Evolutionary conservation across 129 eudicot species (phyloP).

Genomic region (Silybum marianum): DNA sequence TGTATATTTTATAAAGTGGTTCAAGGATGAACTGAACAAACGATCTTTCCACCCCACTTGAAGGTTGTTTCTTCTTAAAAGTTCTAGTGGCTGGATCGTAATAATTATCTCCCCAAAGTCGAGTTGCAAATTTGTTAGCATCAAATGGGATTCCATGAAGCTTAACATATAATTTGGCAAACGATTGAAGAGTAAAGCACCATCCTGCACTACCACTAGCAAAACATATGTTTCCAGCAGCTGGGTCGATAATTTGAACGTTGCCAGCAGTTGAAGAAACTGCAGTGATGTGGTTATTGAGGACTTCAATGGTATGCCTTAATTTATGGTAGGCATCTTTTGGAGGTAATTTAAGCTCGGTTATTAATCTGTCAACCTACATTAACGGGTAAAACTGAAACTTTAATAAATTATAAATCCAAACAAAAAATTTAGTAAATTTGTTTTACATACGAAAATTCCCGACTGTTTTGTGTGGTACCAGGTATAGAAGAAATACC

Average conservation of each 20-base stretch:
- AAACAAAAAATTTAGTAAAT: not conserved
- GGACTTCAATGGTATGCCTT: conserved; percentile 85
- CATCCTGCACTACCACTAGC: conserved; percentile 99
- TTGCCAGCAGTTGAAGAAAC: conserved; percentile 93
- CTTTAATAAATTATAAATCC: conserved; percentile 7
- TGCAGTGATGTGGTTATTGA: conserved; percentile 85
- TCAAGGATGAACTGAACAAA: conserved; percentile 94
- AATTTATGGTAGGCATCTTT: conserved; percentile 93
- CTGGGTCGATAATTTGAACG: conserved; percentile 80
- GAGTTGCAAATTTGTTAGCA: conserved; percentile 79
- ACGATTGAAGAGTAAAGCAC: conserved; percentile 94
- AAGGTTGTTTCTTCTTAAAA: conserved; percentile 75
- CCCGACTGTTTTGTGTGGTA: not conserved
- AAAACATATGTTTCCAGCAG: conserved; percentile 87
- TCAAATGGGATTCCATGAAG: conserved; percentile 93
- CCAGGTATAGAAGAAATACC: conserved; percentile 46
- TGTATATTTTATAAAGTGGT: conserved; percentile 91
- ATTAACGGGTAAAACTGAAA: conserved; percentile 3
- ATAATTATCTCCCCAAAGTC: conserved; percentile 96
- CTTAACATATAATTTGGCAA: conserved; percentile 91
- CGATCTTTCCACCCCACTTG: conserved; percentile 85
- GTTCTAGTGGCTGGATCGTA: conserved; percentile 70
- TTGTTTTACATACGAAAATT: not conserved
- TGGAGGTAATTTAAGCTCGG: conserved; percentile 94
- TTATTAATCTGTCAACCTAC: conserved; percentile 94